phyloP scores from a whole-genome alignment of 2,329 filamentous ascomycete species.

The Aspergillus fructus region DNA sequence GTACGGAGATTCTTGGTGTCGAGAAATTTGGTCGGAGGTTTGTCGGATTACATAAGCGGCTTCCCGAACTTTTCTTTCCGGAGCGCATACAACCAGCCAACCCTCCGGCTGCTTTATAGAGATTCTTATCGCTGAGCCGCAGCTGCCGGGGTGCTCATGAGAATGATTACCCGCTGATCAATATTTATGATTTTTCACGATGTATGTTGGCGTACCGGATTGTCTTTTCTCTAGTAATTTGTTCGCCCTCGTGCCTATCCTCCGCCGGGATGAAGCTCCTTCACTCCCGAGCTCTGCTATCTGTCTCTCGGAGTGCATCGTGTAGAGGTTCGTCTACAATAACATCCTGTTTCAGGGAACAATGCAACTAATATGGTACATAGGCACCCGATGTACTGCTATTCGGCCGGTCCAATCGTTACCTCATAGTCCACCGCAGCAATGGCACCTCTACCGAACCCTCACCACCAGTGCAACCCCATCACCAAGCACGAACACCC shows the following conservation, averaged over 20 bases:
- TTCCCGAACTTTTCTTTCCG: conserved; percentile 17
- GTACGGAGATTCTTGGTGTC: conserved; percentile 17
- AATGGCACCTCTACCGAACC: not conserved
- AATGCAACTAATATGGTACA: not conserved
- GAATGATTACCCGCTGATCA: not conserved
- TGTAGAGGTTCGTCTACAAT: conserved; percentile 1
- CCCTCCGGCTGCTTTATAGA: not conserved
- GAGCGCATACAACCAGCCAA: not conserved
- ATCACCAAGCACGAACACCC: conserved; percentile 2
- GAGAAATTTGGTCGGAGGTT: conserved; percentile 31
- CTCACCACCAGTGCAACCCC: conserved; percentile 15
- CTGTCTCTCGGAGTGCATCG: conserved; percentile 17
- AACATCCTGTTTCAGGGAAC: not conserved
- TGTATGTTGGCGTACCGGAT: conserved; percentile 18
- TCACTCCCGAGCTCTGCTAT: conserved; percentile 19
- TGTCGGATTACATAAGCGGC: conserved; percentile 33
- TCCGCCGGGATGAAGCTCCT: conserved; percentile 33
- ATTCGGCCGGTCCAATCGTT: not conserved
- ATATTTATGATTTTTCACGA: conserved; percentile 15
- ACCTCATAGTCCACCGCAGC: not conserved
- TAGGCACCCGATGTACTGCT: not conserved
- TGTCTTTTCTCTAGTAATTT: conserved; percentile 4
- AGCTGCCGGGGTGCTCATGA: not conserved
- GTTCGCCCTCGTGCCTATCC: conserved; percentile 7
- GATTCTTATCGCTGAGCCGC: not conserved